Base-by-base conservation (phyloP, 257 asterid species). In the Datura wrightii region DNA sequence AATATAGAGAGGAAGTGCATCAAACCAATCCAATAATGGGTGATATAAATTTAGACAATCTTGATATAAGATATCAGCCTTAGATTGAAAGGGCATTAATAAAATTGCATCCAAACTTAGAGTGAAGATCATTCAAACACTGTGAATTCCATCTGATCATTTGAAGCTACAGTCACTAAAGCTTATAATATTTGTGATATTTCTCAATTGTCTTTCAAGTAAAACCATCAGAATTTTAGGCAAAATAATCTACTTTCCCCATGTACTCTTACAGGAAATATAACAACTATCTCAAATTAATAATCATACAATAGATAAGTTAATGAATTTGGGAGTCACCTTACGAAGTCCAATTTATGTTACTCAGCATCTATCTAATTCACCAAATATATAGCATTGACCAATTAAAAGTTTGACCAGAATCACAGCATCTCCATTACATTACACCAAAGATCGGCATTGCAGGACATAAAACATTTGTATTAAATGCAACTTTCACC, bases 1-100 rank as follows among this genome's bases (percentile, higher is more conserved):
- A 78, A 34, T 18, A 31, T 31, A 11, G 16, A 74, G 42, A 13
- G 42, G 13, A 48, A 76, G 82, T 76, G 82, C 82, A 76, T 76
- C 11, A 24, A 52, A 39, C 14, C 62, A 76, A 24, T 76, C 81
- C 81, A 76, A 37, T 6, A 15, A 48, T 11, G 4, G 14, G 41
- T 24, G 6, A 6, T 50, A 48, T 24, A 24, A 31, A 3, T 76
- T 50, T 52, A 16, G 46, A 8, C 3, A 76, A 52, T 36, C 8
- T 76, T 50, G 46, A 76, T 13, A 1, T 15, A 52, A 13, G 13
- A 52, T 44, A 31, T 76, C 48, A 24, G 44, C 41, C 46, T 50
- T 52, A 31, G 44, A 52, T 50, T 74, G 11, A 19, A 71, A 44
- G 39, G 14, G 52, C 8, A 52, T 1, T 5, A 34, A 52, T 11